These are phyloP conservation scores for Exophiala calicioides DNA, from an alignment of 2,329 filamentous ascomycete genomes.

Conservation along the genomic window DNA sequence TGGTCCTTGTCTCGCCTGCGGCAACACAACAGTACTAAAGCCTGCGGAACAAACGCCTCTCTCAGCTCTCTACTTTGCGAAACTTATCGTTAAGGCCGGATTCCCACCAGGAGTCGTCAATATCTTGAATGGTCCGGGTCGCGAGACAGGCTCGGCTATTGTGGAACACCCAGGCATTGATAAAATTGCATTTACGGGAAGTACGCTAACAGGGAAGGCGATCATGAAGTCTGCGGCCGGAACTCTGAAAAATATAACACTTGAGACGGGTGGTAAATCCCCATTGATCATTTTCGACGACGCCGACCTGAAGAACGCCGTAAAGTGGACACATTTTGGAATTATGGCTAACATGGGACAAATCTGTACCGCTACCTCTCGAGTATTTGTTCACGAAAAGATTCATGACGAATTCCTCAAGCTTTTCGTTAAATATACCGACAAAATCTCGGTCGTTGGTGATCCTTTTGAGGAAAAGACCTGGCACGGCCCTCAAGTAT, in stretches of 20 bases:
- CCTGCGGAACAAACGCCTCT: conserved; percentile 61
- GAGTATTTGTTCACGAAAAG: conserved; percentile 63
- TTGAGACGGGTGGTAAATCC: conserved; percentile 63
- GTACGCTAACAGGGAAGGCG: conserved; percentile 44
- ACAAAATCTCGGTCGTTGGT: conserved; percentile 62
- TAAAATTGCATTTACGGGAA: conserved; percentile 31
- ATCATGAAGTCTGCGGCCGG: conserved; percentile 25
- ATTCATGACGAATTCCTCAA: conserved; percentile 61
- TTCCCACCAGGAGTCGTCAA: conserved; percentile 45
- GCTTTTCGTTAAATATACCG: conserved; percentile 43
- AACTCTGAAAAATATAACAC: conserved; percentile 60
- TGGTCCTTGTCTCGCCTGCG: conserved; percentile 55
- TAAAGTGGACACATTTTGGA: conserved; percentile 72
- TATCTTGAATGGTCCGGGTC: conserved; percentile 33
- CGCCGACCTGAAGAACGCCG: conserved; percentile 66
- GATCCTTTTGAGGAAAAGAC: conserved; percentile 67
- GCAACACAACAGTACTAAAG: conserved; percentile 60
- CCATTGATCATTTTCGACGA: conserved; percentile 59
- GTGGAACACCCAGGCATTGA: conserved; percentile 36
- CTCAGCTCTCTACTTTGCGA: conserved; percentile 61
- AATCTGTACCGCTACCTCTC: conserved; percentile 64
- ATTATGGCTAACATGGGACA: conserved; percentile 62
- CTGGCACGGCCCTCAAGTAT: conserved; percentile 47
- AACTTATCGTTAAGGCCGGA: conserved; percentile 54
- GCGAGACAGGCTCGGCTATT: conserved; percentile 30